phyloP scores from a whole-genome alignment of 129 eudicot genomes.

The sunflower (Helianthus annuus) region DNA sequence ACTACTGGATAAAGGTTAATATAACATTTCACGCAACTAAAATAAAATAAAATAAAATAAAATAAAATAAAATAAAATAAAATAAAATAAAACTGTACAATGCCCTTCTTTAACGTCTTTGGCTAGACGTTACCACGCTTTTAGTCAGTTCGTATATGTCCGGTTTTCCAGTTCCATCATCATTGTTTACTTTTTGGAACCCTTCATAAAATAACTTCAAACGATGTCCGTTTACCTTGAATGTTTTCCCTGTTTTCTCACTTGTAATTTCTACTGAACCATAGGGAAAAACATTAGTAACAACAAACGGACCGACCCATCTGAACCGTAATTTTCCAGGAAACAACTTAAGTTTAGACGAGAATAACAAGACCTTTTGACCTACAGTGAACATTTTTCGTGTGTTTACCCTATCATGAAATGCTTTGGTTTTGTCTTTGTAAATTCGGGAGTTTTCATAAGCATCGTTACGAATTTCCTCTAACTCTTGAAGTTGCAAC shows the following conservation, averaged over 20 bases:
- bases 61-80: too few species aligned
- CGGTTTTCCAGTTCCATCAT: neutral
- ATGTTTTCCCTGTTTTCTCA: neutral
- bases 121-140: neutral
- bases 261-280: neutral
- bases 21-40: too few species aligned
- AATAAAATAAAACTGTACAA: too few species aligned
- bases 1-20: too few species aligned
- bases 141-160: neutral
- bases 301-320: neutral
- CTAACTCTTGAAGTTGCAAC: conserved; percentile 1
- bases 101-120: neutral
- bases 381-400: neutral
- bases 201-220: neutral
- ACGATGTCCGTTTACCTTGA: neutral
- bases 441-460: neutral
- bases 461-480: neutral
- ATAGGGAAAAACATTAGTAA: neutral
- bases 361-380: neutral
- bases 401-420: neutral
- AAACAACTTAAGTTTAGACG: neutral
- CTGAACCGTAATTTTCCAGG: neutral
- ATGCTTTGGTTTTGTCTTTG: neutral
- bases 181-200: neutral
- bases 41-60: too few species aligned